These are phyloP conservation scores for Cupressus sempervirens DNA, from an alignment of 75 land plant genomes.

Conservation along the genomic window DNA sequence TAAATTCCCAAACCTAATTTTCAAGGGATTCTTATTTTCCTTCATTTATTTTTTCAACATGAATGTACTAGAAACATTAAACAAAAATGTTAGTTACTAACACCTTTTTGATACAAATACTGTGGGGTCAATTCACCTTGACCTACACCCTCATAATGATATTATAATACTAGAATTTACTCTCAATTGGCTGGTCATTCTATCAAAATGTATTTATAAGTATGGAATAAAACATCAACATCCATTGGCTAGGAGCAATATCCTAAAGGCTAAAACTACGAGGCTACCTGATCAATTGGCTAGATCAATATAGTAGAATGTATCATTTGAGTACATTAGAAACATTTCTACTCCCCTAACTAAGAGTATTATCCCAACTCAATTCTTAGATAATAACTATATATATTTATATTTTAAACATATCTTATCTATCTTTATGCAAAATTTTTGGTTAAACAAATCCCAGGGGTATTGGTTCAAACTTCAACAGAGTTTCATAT, in stretches of 20 bases:
- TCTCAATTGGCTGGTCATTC: neutral
- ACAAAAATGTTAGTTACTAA: neutral
- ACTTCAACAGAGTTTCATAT: neutral
- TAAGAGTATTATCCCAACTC: neutral
- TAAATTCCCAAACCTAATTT: constrained; percentile 4
- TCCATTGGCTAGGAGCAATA: neutral
- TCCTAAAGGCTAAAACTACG: neutral
- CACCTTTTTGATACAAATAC: neutral
- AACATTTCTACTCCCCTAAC: neutral
- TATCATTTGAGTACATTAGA: neutral
- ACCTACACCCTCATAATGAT: neutral
- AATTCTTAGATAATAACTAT: neutral
- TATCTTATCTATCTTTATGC: neutral
- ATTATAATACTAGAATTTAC: neutral
- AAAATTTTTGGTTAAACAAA: neutral
- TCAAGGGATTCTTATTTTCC: neutral
- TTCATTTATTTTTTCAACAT: neutral
- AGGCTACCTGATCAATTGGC: neutral
- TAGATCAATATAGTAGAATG: neutral
- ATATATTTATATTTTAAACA: neutral
- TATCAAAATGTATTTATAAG: neutral
- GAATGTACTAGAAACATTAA: neutral
- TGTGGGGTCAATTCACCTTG: neutral
- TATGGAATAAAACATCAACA: neutral
- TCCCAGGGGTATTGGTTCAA: neutral